A percentile compares a stretch with the other conserved stretches of the same genome.
These are phyloP conservation scores for Fistulifera solaris DNA, from an alignment of 108 stramenopile species.

Conservation along the genomic window DNA sequence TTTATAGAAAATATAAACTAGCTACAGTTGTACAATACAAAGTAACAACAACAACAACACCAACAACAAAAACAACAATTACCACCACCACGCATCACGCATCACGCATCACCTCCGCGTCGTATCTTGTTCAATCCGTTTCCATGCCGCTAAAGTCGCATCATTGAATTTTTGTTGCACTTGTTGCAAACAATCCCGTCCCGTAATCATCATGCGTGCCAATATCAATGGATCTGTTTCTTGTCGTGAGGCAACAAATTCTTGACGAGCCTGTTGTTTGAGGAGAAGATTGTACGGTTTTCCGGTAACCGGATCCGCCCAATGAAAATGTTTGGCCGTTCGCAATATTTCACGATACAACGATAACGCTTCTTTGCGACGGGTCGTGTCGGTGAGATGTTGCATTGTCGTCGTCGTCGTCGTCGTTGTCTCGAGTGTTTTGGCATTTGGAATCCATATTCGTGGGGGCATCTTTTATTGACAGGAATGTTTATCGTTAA, in stretches of 20 bases:
- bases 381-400: no score
- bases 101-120: no score
- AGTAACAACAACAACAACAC: no score
- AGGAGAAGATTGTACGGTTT: constrained; percentile 72
- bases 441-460: no score
- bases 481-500: no score
- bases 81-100: no score
- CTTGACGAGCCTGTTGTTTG: constrained; percentile 68
- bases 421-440: no score
- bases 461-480: no score
- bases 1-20: no score
- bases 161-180: constrained; percentile 85
- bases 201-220: constrained; percentile 84
- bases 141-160: constrained; percentile 70
- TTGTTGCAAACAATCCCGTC: constrained; percentile 85
- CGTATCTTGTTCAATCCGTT: constrained; percentile 64
- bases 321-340: constrained; percentile 85
- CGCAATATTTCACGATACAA: constrained; percentile 86
- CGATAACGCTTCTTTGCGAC: constrained; percentile 41
- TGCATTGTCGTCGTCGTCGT: no score
- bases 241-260: constrained; percentile 76
- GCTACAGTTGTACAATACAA: no score
- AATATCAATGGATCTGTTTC: constrained; percentile 88
- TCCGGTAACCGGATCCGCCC: constrained; percentile 62
- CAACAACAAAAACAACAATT: no score